Evolutionary conservation across 768 basidiomycete genomes (phyloP).

Genomic region (Lactarius indigo): DNA sequence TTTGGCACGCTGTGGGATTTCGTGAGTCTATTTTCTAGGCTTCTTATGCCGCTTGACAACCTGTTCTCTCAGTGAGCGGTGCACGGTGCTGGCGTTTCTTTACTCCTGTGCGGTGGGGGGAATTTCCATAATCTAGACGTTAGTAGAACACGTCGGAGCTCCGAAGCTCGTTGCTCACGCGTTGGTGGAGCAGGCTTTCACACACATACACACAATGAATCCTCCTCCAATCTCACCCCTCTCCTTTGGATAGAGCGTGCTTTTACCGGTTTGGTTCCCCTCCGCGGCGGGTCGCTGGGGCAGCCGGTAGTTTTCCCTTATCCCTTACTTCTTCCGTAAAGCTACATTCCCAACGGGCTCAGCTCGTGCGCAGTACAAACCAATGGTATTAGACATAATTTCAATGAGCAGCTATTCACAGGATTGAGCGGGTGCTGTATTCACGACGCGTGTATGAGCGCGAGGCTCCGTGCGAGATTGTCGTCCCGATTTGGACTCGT

Average conservation of each 20-base stretch:
- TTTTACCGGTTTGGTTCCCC: background rate
- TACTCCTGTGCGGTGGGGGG: background rate
- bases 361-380: background rate
- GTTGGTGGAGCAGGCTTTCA: background rate
- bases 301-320: background rate
- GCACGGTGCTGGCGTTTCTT: background rate
- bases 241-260: background rate
- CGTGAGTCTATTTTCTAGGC: constrained; percentile 1
- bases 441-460: background rate
- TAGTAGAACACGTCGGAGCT: background rate
- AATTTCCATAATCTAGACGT: background rate
- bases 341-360: background rate
- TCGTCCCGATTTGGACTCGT: background rate
- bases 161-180: background rate
- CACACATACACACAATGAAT: background rate
- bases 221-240: background rate
- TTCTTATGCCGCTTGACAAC: background rate
- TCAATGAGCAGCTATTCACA: constrained; percentile 1
- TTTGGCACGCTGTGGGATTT: constrained; percentile 35
- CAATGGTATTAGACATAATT: background rate
- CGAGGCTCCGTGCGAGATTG: background rate
- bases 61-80: constrained; percentile 7
- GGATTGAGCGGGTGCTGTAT: background rate
- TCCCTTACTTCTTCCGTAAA: background rate
- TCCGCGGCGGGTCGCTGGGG: background rate